Evolutionary conservation across 768 basidiomycete species (phyloP).

Genomic region (Naganishia vaughanmartiniae): DNA sequence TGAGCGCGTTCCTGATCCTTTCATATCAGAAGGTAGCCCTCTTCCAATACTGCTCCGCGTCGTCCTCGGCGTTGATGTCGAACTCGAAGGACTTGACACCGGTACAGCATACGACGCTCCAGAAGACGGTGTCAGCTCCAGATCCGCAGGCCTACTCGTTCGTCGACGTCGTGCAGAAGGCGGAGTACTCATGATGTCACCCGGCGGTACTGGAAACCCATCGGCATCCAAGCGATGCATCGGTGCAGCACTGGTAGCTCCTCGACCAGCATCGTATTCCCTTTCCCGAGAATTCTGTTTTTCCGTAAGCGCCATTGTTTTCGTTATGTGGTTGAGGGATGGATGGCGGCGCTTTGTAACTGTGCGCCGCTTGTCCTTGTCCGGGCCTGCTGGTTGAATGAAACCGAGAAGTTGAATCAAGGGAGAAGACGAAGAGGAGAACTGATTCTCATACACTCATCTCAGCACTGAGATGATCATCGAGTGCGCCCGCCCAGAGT

Average conservation of each 20-base stretch:
- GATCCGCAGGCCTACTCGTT: neutral
- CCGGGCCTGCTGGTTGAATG: no score
- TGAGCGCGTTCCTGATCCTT: neutral
- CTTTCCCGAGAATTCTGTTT: neutral
- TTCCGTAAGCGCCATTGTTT: neutral
- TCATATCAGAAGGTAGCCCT: neutral
- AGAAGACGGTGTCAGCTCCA: neutral
- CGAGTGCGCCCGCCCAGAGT: no score
- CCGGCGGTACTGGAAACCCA: neutral
- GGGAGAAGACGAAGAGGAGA: no score
- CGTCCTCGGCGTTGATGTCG: neutral
- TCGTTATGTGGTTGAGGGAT: no score
- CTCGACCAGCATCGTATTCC: neutral
- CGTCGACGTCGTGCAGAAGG: neutral
- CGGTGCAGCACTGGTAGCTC: neutral
- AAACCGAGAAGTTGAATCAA: no score
- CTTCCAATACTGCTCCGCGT: neutral
- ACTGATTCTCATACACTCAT: no score
- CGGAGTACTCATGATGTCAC: neutral
- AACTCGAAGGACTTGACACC: no score
- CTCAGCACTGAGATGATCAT: no score
- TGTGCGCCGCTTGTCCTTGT: neutral
- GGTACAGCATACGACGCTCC: neutral
- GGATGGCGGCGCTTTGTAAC: no score
- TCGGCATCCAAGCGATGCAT: constrained; percentile 6